Percentiles rank a stretch among this genome's conserved stretches.
Conservation (phyloP, 202 grass and related monocot species). For the Schoenoplectus triqueter region DNA sequence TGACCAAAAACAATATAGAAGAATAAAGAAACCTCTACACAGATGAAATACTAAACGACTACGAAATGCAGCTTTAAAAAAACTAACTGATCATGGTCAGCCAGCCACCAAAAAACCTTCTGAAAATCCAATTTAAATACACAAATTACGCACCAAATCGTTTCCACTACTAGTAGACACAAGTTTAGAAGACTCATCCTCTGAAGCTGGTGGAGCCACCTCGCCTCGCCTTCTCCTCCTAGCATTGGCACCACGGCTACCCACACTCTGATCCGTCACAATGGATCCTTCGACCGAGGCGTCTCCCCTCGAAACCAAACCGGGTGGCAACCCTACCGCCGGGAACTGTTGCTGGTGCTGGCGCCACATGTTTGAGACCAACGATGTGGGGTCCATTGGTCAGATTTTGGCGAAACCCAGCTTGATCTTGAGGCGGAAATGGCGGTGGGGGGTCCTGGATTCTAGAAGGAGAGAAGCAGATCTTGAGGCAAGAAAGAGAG, state of each 20-base stretch:
- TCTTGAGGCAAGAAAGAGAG: conserved; percentile 45
- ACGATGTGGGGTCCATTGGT: conserved; percentile 45
- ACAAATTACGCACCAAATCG: conserved; percentile 52
- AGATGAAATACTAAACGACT: background rate
- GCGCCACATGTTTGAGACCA: conserved; percentile 73
- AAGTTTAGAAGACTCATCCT: conserved; percentile 85
- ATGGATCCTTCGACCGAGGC: conserved; percentile 52
- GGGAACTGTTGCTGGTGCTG: conserved; percentile 53
- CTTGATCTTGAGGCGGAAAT: conserved; percentile 10
- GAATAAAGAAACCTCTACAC: background rate
- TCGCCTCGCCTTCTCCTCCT: conserved; percentile 45
- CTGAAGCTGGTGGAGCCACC: conserved; percentile 47
- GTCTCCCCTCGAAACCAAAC: conserved; percentile 35
- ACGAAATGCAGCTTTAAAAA: conserved; percentile 6
- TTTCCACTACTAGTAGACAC: conserved; percentile 69
- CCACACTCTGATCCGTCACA: conserved; percentile 71
- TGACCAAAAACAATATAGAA: background rate
- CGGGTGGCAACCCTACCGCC: conserved; percentile 18
- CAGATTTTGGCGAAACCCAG: conserved; percentile 18
- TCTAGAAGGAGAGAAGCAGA: conserved; percentile 45
- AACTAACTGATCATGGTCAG: conserved; percentile 13
- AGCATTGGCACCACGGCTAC: conserved; percentile 41
- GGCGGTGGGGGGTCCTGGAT: background rate
- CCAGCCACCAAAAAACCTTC: background rate
- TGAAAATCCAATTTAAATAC: background rate